Percentiles rank a stretch among this genome's conserved stretches.
phyloP scores from a whole-genome alignment of 768 basidiomycete species.

The Candolleomyces eurysporus region DNA sequence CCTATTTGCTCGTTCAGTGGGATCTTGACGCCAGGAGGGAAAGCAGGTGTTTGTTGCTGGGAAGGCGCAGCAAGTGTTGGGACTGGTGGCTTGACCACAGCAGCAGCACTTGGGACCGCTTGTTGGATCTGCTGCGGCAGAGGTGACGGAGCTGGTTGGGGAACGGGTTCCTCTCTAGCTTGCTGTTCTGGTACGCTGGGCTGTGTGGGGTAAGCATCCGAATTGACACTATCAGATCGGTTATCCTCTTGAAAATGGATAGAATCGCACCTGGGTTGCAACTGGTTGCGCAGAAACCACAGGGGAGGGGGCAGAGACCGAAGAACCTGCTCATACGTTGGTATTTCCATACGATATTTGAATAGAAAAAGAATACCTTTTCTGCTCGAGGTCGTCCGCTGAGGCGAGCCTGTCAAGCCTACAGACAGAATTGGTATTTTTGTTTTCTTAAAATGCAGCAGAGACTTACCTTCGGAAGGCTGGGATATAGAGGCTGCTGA shows the following conservation, averaged over 20 bases:
- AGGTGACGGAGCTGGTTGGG: neutral
- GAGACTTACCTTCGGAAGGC: slow-evolving; percentile 46
- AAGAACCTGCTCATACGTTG: slow-evolving; percentile 4
- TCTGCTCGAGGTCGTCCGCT: slow-evolving; percentile 33
- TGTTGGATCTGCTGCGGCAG: slow-evolving; percentile 3
- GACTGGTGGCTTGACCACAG: slow-evolving; percentile 22
- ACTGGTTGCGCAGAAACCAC: slow-evolving; percentile 41
- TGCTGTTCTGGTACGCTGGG: neutral
- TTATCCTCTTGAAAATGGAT: neutral
- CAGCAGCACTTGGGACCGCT: slow-evolving; percentile 18
- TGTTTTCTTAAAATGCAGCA: neutral
- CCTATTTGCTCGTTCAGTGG: slow-evolving; percentile 42
- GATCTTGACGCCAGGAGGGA: slow-evolving; percentile 69
- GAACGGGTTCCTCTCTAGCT: neutral
- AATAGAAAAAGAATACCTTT: slow-evolving; percentile 42
- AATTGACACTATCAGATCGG: neutral
- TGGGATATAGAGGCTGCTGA: slow-evolving; percentile 69
- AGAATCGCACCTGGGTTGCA: slow-evolving; percentile 37
- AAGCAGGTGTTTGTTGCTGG: slow-evolving; percentile 54
- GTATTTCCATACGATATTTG: too few relatives aligned
- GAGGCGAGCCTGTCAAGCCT: slow-evolving; percentile 61
- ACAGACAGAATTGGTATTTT: slow-evolving; percentile 22
- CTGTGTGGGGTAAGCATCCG: neutral
- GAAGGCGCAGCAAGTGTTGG: slow-evolving; percentile 35
- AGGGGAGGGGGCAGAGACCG: slow-evolving; percentile 49